Evolutionary conservation across 768 basidiomycete genomes (phyloP), one percentile per base, ranked within the genome.

Genomic region (Gloeostereum incarnatum): DNA sequence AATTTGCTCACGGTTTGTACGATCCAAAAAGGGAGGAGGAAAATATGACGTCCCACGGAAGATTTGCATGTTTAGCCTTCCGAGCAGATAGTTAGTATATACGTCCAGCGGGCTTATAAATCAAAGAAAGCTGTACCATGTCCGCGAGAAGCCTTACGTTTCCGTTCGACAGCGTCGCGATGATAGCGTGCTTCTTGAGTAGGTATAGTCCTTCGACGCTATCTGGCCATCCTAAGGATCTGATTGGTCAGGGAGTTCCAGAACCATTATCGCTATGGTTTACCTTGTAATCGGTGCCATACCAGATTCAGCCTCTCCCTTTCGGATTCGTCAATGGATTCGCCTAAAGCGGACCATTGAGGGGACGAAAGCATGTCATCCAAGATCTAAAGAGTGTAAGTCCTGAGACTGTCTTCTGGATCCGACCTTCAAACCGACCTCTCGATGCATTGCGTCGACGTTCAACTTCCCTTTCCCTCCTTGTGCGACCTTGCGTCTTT

Each of bases 1-100:
- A 20, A n/a, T 5, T 19, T 5, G 56, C 74, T 26, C 31, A 81
- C 80, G 81, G 77, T 49, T 84, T 83, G 61, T 71, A 82, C 0
- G 70, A 68, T 6, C 63, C 60, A 35, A 81, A 75, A 13, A 82
- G 56, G 39, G 79, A 76, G 1, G 69, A 59, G 1, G 78, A 78
- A 39, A 84, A 66, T 16, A 83, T 55, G 1, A 63, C 61, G 40
- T 82, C 78, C 79, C 76, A 81, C 0, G 79, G 78, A 3, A 82
- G 56, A 13, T 67, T 59, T 2, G 75, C 71, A 39, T 71, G 55
- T 54, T 75, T 81, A 1, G 81, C 78, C 79, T 81, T 36, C 10
- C 17, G n/a, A n/a, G n/a, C n/a, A n/a, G n/a, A n/a, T n/a, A n/a
- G n/a, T n/a, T n/a, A n/a, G n/a, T n/a, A n/a, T n/a, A n/a, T n/a